These are phyloP conservation scores for Casuarina glauca DNA, from an alignment of 306 rosid species.

Conservation along the genomic window DNA sequence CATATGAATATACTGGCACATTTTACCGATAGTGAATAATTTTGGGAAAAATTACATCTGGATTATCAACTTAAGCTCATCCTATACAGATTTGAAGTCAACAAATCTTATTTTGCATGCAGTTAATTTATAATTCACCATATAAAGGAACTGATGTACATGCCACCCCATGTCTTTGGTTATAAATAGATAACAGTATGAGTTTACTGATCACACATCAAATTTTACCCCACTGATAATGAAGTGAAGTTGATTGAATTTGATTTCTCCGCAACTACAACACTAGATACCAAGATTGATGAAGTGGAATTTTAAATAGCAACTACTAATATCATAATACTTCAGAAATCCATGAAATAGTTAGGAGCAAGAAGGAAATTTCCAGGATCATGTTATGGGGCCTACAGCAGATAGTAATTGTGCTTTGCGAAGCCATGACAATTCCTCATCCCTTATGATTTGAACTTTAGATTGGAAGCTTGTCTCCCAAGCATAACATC, in stretches of 20 bases:
- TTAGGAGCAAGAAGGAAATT: conserved; percentile 1
- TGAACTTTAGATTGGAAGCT: conserved; percentile 76
- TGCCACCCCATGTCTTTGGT: neutral
- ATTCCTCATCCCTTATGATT: conserved; percentile 61
- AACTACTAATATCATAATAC: neutral
- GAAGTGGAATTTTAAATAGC: conserved; percentile 10
- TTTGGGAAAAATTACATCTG: too few species aligned
- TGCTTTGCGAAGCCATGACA: conserved; percentile 69
- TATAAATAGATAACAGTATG: neutral
- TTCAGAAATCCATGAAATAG: neutral
- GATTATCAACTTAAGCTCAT: neutral
- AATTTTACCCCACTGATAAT: neutral
- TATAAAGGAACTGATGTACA: neutral
- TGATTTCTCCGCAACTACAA: neutral
- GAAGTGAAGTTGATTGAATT: conserved; percentile 13
- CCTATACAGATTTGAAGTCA: neutral
- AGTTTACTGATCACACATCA: neutral
- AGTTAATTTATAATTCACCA: neutral
- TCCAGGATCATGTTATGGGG: conserved; percentile 21
- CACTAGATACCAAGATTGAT: neutral
- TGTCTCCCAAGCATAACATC: conserved; percentile 93
- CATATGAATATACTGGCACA: neutral
- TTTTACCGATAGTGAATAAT: too few species aligned
- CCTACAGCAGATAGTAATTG: conserved; percentile 74
- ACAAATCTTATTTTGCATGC: neutral